phyloP scores from a whole-genome alignment of 495 filamentous ascomycete genomes.

The Penicillium chermesinum region DNA sequence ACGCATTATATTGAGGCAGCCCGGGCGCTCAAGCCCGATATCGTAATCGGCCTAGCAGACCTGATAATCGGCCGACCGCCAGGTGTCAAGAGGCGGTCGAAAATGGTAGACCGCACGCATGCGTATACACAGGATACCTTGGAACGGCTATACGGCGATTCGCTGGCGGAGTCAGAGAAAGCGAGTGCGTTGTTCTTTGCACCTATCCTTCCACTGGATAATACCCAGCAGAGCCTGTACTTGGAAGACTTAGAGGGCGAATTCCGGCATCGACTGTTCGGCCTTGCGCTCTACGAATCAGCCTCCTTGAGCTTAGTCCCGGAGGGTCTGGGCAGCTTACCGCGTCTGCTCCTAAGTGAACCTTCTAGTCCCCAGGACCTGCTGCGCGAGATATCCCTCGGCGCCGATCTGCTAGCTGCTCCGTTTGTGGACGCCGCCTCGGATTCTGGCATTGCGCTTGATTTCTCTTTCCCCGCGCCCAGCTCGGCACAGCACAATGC shows the following conservation, averaged over 20 bases:
- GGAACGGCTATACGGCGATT: conserved; percentile 47
- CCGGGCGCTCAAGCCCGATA: conserved; percentile 66
- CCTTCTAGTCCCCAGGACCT: conserved; percentile 67
- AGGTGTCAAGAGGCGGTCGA: conserved; percentile 63
- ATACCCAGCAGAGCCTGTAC: conserved; percentile 69
- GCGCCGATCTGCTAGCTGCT: conserved; percentile 73
- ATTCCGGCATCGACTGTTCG: conserved; percentile 52
- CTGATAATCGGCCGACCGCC: conserved; percentile 55
- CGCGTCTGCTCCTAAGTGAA: conserved; percentile 66
- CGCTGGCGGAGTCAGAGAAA: conserved; percentile 28
- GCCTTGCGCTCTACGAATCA: conserved; percentile 77
- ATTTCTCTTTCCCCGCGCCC: conserved; percentile 67
- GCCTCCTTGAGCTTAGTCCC: conserved; percentile 63
- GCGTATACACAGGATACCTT: conserved; percentile 55
- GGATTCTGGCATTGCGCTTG: conserved; percentile 80
- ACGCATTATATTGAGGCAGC: conserved; percentile 62
- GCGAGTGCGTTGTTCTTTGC: conserved; percentile 61
- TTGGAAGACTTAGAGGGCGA: conserved; percentile 58
- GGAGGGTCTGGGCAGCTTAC: conserved; percentile 51
- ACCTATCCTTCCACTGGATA: conserved; percentile 71
- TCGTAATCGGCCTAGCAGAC: conserved; percentile 74
- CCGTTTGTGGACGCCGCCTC: conserved; percentile 68
- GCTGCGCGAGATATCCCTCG: conserved; percentile 65
- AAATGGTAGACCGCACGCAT: conserved; percentile 83
- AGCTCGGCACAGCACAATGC: conserved; percentile 6